Evolutionary conservation across 345 rosid species (phyloP).

Genomic region (Aurinia saxatilis): DNA sequence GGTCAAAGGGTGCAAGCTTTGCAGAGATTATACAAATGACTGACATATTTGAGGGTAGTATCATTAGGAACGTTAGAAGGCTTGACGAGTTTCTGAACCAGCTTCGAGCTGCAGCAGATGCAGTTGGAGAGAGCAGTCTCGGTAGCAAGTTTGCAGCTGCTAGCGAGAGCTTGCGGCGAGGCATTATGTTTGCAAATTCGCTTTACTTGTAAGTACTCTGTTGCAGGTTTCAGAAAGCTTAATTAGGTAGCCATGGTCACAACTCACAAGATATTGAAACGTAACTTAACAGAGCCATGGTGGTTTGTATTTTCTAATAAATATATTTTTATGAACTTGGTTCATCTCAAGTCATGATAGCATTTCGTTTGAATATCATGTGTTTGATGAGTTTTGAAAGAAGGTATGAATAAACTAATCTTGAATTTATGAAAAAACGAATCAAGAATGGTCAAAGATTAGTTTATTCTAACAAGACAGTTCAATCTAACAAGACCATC

Average conservation of each 20-base stretch:
- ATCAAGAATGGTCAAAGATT: no score
- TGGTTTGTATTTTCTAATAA: slow-evolving; percentile 8
- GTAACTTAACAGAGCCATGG: not conserved
- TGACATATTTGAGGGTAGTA: slow-evolving; percentile 96
- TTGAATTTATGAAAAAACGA: no score
- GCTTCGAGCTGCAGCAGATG: slow-evolving; percentile 85
- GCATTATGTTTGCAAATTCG: slow-evolving; percentile 92
- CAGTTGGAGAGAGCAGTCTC: slow-evolving; percentile 74
- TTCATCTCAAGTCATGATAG: not conserved
- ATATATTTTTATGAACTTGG: not conserved
- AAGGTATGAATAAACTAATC: no score
- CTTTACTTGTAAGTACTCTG: slow-evolving; percentile 49
- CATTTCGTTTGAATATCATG: no score
- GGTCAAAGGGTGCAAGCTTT: slow-evolving; percentile 97
- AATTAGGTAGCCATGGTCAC: not conserved
- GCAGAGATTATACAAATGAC: slow-evolving; percentile 94
- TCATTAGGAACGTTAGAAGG: slow-evolving; percentile 86
- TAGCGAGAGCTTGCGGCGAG: slow-evolving; percentile 80
- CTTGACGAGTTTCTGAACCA: slow-evolving; percentile 95
- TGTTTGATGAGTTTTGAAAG: no score
- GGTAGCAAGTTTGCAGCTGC: slow-evolving; percentile 82
- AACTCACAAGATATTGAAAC: not conserved
- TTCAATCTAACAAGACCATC: no score
- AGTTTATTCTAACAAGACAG: no score
- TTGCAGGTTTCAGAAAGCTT: slow-evolving; percentile 2